Conservation (phyloP, 139 green algal species). For the Ettlia oleoabundans region DNA sequence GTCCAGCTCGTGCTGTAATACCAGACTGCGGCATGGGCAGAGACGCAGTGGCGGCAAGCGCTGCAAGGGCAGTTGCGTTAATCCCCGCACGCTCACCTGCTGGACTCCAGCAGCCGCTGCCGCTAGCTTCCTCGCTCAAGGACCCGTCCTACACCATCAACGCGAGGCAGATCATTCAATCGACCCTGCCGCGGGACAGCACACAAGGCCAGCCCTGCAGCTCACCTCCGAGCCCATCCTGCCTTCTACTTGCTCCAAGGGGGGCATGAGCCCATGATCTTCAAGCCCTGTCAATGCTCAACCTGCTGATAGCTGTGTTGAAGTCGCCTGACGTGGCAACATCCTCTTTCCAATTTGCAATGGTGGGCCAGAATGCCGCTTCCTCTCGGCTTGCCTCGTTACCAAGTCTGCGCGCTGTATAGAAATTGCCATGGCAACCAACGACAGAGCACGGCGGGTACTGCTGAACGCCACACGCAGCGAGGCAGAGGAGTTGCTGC, state of each 20-base stretch:
- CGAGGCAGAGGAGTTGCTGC: background rate
- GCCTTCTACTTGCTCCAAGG: too few species aligned
- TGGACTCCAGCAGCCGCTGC: conserved; percentile 12
- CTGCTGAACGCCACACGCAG: background rate
- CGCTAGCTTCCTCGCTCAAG: background rate
- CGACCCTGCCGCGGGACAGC: too few species aligned
- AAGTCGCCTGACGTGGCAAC: background rate
- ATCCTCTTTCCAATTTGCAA: background rate
- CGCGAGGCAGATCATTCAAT: background rate
- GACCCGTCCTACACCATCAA: background rate
- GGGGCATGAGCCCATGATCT: too few species aligned
- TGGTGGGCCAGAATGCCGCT: too few species aligned
- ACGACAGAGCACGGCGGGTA: background rate
- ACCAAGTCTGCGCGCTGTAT: background rate
- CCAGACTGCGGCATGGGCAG: too few species aligned
- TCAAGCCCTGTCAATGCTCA: too few species aligned
- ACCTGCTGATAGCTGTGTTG: too few species aligned
- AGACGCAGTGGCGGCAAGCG: too few species aligned
- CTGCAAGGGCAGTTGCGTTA: background rate
- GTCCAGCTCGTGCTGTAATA: too few species aligned
- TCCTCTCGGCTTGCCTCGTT: background rate
- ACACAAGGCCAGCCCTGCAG: too few species aligned
- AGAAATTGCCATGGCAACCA: background rate
- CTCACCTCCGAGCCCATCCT: background rate
- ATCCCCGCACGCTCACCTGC: too few species aligned